Evolutionary conservation across 2,329 filamentous ascomycete species (phyloP).

Genomic region (Neoascochyta sp.): DNA sequence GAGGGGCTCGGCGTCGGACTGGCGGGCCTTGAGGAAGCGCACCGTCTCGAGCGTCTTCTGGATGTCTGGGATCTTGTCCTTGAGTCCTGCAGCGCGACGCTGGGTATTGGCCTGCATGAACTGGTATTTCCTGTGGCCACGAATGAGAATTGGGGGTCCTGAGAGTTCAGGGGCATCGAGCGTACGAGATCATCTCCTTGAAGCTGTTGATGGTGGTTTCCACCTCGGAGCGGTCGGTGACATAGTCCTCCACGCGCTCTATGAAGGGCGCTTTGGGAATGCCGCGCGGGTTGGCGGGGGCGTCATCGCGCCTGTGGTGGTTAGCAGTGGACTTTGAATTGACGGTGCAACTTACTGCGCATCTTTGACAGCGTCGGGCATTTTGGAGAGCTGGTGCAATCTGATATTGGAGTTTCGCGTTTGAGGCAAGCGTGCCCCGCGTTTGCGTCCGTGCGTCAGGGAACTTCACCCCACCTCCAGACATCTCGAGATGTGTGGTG

Average conservation of each 20-base stretch:
- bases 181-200: constrained; percentile 89
- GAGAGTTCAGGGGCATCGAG: constrained; percentile 2
- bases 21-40: constrained; percentile 72
- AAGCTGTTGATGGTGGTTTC: constrained; percentile 78
- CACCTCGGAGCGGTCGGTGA: constrained; percentile 72
- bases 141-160: constrained; percentile 10
- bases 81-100: constrained; percentile 72
- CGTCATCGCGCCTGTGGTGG: constrained; percentile 1
- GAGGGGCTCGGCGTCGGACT: constrained; percentile 66
- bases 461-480: no score
- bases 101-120: constrained; percentile 98
- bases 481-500: no score
- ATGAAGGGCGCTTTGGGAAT: constrained; percentile 83
- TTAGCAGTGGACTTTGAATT: constrained; percentile 1
- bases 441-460: constrained; percentile 4
- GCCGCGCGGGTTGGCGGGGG: constrained; percentile 70
- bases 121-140: constrained; percentile 79
- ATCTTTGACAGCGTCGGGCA: constrained; percentile 9
- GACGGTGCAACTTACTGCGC: constrained; percentile 9
- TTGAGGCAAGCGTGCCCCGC: constrained; percentile 4
- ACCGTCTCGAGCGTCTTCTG: constrained; percentile 93
- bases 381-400: background rate
- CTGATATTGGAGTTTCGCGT: background rate
- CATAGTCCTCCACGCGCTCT: constrained; percentile 85
- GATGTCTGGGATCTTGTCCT: constrained; percentile 96